Evolutionary conservation across 805 yeast species (phyloP), one percentile per base, ranked within the genome.

Genomic region (Scheffersomyces spartinae): DNA sequence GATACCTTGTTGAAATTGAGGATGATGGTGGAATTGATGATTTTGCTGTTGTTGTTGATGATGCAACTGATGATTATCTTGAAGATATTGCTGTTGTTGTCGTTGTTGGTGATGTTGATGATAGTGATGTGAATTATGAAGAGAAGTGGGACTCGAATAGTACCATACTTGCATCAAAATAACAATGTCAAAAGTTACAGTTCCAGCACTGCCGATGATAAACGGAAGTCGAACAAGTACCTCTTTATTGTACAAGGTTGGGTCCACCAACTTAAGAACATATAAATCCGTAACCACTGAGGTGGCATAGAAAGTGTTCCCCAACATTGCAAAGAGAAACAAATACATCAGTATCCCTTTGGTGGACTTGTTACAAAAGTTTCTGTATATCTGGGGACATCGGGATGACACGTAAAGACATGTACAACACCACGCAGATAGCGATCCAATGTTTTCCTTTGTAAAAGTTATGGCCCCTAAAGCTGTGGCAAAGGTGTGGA

Each of bases 201-300:
- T 85, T 6, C 96, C 95, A 0, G 83, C 68, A 36, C 91, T 75
- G 1, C 96, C 95, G 13, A 84, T 41, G 17, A 88, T 61, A 43
- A 76, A 86, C 0, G 96, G 95, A 27, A 83, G 45, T 40, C 85
- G 94, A 24, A 84, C 49, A 42, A 80, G 85, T 6, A 36, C 53
- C 27, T 36, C 38, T 36, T 54, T 57, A 20, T 59, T 52, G 1
- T 48, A 52, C 4, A 47, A 26, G 23, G 71, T 72, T 9, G 61
- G 60, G 52, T 50, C 34, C 81, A 66, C 24, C 82, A 71, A 2
- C 77, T 60, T 21, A 85, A 38, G 14, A 88, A 84, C 5, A 23
- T 35, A 47, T 24, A 55, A 40, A 25, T 55, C 60, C 10, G 42
- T 25, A n/a, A 39, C 28, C 7, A 57, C 42, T 5, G 94, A 79